phyloP scores from a whole-genome alignment of 2,329 filamentous ascomycete species.

The Botrytis fabae region DNA sequence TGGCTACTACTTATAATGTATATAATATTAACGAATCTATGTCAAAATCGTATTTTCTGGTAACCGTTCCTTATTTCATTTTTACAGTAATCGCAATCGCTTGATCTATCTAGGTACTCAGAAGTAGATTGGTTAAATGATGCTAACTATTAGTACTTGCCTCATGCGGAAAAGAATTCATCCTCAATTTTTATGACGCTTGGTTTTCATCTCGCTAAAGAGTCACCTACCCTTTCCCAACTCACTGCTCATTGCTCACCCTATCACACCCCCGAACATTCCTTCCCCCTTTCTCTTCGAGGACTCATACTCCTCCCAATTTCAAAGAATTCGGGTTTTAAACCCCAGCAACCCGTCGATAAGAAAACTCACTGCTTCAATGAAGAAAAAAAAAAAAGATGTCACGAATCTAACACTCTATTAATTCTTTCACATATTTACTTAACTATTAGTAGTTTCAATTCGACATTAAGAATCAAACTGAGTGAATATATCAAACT shows the following conservation, averaged over 20 bases:
- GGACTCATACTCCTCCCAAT: neutral
- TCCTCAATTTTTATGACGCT: neutral
- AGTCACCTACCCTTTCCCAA: neutral
- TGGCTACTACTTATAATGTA: neutral
- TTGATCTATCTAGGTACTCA: neutral
- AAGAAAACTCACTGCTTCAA: neutral
- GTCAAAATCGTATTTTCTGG: neutral
- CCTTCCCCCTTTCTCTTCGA: neutral
- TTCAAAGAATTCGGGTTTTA: neutral
- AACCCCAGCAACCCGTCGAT: neutral
- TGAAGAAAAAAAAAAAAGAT: neutral
- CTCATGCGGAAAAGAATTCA: neutral
- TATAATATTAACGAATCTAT: neutral
- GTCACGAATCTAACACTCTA: neutral
- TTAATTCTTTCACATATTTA: neutral
- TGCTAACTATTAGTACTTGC: neutral
- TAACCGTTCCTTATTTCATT: too few species aligned
- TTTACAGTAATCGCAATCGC: neutral
- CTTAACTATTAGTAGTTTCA: rapidly evolving
- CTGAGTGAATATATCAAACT: neutral
- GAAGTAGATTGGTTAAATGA: neutral
- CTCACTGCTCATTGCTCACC: neutral
- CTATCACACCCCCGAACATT: too few species aligned
- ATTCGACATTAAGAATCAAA: neutral
- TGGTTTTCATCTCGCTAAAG: neutral